Conservation (phyloP, 2,329 filamentous ascomycete genomes). For the Colletotrichum chrysophilum region DNA sequence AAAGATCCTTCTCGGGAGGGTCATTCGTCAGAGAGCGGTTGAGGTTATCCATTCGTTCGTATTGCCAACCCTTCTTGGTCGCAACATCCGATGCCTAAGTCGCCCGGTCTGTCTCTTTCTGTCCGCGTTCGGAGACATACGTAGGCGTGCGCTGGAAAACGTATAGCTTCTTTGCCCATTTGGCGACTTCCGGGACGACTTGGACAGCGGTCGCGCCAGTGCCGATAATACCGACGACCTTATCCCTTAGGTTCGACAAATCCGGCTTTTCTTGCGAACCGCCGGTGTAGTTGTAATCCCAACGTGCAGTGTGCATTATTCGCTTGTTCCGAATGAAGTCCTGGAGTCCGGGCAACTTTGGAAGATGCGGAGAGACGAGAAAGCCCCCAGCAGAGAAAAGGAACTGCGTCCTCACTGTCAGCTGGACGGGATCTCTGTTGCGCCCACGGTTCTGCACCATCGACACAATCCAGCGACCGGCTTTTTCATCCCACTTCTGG, state of each 20-base stretch:
- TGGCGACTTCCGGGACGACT: conserved; percentile 47
- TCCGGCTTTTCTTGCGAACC: conserved; percentile 41
- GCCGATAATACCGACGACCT: conserved; percentile 52
- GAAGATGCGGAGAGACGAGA: conserved; percentile 30
- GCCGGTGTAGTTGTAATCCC: conserved; percentile 48
- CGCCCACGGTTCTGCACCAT: conserved; percentile 26
- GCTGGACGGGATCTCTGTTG: neutral
- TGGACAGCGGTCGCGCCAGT: conserved; percentile 55
- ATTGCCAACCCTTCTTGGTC: conserved; percentile 52
- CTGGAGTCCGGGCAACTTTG: conserved; percentile 25
- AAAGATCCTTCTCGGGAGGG: conserved; percentile 37
- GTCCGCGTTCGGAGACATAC: conserved; percentile 39
- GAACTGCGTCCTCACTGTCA: conserved; percentile 38
- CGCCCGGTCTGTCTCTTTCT: conserved; percentile 39
- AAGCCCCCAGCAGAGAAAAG: conserved; percentile 41
- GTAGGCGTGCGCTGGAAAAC: conserved; percentile 61
- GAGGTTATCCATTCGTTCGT: conserved; percentile 39
- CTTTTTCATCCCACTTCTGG: conserved; percentile 49
- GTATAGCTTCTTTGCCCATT: conserved; percentile 52
- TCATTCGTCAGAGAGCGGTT: conserved; percentile 41
- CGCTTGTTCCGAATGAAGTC: conserved; percentile 41
- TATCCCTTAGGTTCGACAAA: conserved; percentile 49
- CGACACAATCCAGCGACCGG: conserved; percentile 21
- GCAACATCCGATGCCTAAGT: conserved; percentile 36
- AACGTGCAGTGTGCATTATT: conserved; percentile 49